phyloP scores from a whole-genome alignment of 305 asterid species.

The Rubia peregrina region DNA sequence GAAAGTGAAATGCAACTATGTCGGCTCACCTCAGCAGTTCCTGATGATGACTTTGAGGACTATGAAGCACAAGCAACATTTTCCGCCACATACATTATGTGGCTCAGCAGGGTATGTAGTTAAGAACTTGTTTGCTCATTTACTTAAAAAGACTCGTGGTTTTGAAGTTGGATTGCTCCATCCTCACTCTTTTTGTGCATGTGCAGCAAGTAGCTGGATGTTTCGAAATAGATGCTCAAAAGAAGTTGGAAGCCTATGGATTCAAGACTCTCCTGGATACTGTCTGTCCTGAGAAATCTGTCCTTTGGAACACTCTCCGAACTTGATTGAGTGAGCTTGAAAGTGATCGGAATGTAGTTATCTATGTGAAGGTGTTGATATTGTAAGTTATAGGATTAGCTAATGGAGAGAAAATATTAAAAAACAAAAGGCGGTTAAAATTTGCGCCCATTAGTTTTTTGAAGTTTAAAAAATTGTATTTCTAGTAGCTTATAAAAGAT shows the following conservation, averaged over 20 bases:
- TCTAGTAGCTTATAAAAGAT: too few relatives aligned
- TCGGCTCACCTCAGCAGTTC: conserved; percentile 43
- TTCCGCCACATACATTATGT: too few relatives aligned
- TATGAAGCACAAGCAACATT: too few relatives aligned
- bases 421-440: too few relatives aligned
- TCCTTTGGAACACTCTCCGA: conserved; percentile 45
- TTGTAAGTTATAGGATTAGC: too few relatives aligned
- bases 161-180: background rate
- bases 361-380: too few relatives aligned
- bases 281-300: conserved; percentile 41
- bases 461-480: too few relatives aligned
- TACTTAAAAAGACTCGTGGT: background rate
- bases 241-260: conserved; percentile 28
- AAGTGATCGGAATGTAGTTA: too few relatives aligned
- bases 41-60: conserved; percentile 55
- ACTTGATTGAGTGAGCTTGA: background rate
- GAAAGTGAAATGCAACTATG: conserved; percentile 46
- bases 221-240: conserved; percentile 38
- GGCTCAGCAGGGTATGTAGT: too few relatives aligned
- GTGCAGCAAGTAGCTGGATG: conserved; percentile 49
- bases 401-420: too few relatives aligned
- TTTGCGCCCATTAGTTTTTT: too few relatives aligned
- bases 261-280: conserved; percentile 32
- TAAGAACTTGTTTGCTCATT: too few relatives aligned
- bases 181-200: background rate